A percentile compares a stretch with the other conserved stretches of the same genome.
These are phyloP conservation scores for Hypocreales sp. DNA, from an alignment of 2,329 filamentous ascomycete genomes.

Conservation along the genomic window DNA sequence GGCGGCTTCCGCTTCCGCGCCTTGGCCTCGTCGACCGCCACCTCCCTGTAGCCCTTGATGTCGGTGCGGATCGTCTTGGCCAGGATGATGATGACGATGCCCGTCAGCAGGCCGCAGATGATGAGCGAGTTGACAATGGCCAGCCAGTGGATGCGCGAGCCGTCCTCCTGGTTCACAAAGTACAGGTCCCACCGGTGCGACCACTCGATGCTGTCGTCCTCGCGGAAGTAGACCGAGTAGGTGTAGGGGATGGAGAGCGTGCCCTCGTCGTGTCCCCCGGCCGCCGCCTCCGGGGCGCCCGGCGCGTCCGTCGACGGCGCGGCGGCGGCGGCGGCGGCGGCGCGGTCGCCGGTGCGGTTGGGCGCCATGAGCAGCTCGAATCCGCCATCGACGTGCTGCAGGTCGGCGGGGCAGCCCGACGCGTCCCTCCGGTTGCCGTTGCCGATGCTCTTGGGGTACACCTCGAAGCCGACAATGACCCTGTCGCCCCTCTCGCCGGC, in stretches of 20 bases:
- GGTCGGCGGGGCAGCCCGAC: slow-evolving; percentile 50
- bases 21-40: slow-evolving; percentile 50
- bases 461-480: slow-evolving; percentile 77
- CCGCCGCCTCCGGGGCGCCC: too few species aligned
- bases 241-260: slow-evolving; percentile 64
- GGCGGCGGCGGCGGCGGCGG: slow-evolving; percentile 17
- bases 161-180: slow-evolving; percentile 76
- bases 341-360: slow-evolving; percentile 40
- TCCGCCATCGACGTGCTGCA: slow-evolving; percentile 45
- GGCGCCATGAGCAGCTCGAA: slow-evolving; percentile 55
- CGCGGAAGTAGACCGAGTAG: slow-evolving; percentile 81
- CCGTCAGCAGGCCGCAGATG: slow-evolving; percentile 65
- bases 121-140: slow-evolving; percentile 78
- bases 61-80: slow-evolving; percentile 65
- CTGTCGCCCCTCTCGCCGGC: slow-evolving; percentile 57
- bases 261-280: slow-evolving; percentile 45
- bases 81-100: slow-evolving; percentile 67
- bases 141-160: slow-evolving; percentile 71
- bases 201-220: slow-evolving; percentile 72
- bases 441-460: slow-evolving; percentile 74
- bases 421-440: slow-evolving; percentile 41
- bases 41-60: slow-evolving; percentile 59
- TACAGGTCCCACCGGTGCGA: slow-evolving; percentile 75
- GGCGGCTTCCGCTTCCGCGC: slow-evolving; percentile 31
- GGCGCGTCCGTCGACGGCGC: slow-evolving; percentile 8